These are phyloP conservation scores for Mycena haematopus DNA, from an alignment of 768 basidiomycete species.

Conservation along the genomic window DNA sequence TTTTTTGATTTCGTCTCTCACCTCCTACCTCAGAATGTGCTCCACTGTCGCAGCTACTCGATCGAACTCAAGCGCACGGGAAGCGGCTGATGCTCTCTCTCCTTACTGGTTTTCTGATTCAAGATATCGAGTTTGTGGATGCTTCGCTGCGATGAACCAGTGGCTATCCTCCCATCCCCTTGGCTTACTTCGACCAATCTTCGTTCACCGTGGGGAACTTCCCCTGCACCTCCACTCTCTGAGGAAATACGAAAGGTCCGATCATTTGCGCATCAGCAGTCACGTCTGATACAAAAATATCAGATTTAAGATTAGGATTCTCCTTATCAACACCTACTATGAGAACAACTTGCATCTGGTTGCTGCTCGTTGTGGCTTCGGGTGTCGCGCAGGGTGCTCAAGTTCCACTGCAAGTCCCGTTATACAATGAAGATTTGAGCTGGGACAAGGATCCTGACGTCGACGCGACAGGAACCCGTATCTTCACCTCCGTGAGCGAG, in stretches of 20 bases:
- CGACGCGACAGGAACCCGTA: conserved; percentile 19
- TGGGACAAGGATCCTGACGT: conserved; percentile 21
- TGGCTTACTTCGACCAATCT: too few relatives aligned
- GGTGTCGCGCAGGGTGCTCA: not conserved
- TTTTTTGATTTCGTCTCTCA: too few relatives aligned
- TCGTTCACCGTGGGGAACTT: too few relatives aligned
- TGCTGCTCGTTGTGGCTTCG: not conserved
- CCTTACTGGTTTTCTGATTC: too few relatives aligned
- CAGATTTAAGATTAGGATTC: not conserved
- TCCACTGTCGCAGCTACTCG: too few relatives aligned
- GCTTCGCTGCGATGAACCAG: too few relatives aligned
- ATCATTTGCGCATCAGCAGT: not conserved
- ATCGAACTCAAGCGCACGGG: too few relatives aligned
- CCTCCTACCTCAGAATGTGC: too few relatives aligned
- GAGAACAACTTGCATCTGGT: not conserved
- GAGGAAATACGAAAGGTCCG: not conserved
- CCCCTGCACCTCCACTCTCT: too few relatives aligned
- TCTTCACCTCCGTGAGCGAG: conserved; percentile 22
- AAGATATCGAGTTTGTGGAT: too few relatives aligned
- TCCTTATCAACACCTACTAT: not conserved
- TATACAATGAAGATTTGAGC: not conserved
- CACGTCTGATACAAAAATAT: not conserved
- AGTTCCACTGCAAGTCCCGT: not conserved
- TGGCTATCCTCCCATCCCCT: too few relatives aligned
- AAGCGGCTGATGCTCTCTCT: too few relatives aligned